Conservation (phyloP, 331 rosid species). For the Quercus phellos region DNA sequence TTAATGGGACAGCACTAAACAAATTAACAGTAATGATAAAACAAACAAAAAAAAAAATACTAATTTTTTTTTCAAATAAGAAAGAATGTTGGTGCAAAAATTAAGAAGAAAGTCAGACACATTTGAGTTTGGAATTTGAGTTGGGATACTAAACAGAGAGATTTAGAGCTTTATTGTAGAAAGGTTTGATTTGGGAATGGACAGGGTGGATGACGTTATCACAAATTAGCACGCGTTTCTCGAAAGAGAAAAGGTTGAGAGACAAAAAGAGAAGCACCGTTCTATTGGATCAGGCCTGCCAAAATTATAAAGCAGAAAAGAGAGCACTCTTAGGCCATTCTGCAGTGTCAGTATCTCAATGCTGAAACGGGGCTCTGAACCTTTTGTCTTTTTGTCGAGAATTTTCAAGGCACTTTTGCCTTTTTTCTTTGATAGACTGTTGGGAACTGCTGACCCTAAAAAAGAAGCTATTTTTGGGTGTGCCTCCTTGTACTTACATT, state of each 20-base stretch:
- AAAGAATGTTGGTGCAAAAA: conserved; percentile 1
- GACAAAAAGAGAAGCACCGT: conserved; percentile 32
- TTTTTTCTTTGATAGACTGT: conserved; percentile 12
- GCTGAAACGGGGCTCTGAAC: conserved; percentile 55
- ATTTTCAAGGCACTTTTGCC: conserved; percentile 58
- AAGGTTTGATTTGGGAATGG: neutral
- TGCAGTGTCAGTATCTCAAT: conserved; percentile 27
- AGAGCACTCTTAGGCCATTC: conserved; percentile 1
- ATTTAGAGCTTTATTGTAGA: neutral
- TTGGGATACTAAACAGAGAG: no score
- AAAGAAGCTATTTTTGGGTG: neutral
- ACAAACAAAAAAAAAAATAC: conserved; percentile 18
- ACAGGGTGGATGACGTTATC: conserved; percentile 64
- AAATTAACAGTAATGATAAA: conserved; percentile 18
- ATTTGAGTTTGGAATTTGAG: conserved; percentile 1
- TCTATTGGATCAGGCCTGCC: conserved; percentile 49
- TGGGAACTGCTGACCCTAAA: conserved; percentile 13
- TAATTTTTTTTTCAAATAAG: neutral
- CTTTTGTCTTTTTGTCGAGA: conserved; percentile 75
- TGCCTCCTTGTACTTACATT: conserved; percentile 5
- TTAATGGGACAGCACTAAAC: neutral
- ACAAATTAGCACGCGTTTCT: conserved; percentile 67
- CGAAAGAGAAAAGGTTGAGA: conserved; percentile 47
- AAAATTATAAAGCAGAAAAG: conserved; percentile 6
- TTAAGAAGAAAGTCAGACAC: neutral